Base-by-base conservation (phyloP, 257 asterid species). In the Cordia subcordata region DNA sequence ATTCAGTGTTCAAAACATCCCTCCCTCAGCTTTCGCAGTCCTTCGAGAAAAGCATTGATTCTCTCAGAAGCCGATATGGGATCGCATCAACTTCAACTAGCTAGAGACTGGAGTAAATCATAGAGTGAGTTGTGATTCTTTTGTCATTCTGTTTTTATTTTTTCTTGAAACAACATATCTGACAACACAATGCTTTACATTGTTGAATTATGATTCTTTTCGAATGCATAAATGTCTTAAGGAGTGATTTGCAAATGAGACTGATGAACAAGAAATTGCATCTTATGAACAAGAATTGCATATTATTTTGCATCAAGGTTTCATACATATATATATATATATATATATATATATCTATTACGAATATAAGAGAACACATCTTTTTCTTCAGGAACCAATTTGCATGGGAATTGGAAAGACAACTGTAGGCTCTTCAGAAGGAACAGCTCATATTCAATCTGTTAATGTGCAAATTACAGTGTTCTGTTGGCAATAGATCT, bases 11-110 rank as follows among this genome's bases (percentile, higher is more conserved):
- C 65, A 86, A 84, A 74, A 75, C 81, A 62, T 60, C 96, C 57
- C 62, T 92, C 59, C 90, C 95, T 0, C 86, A 82, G 78, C 87
- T 88, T 55, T 74, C 82, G 27, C 80, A 81, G 44, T 78, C 83
- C 17, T 61, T 81, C 3, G 95, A 84, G 87, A 84, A 88, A 67
- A 67, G 81, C 61, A 70, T 88, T 61, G 77, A 77, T 72, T 72
- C 95, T 68, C 88, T 92, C 44, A 77, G 78, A 58, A 81, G 77
- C 81, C 83, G 81, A 63, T 81, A 79, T 62, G 94, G 96, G 64
- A 81, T 86, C 69, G 70, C 81, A 68, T 75, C 76, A 37, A 67
- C 77, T 61, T 63, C 71, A 51, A 70, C 73, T 72, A 64, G 81
- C 59, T 56, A 42, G 63, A 55, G 47, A 42, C 47, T 42, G 47